These are phyloP conservation scores for Phaeolepiota aurea DNA, from an alignment of 768 basidiomycete genomes.

Conservation along the genomic window DNA sequence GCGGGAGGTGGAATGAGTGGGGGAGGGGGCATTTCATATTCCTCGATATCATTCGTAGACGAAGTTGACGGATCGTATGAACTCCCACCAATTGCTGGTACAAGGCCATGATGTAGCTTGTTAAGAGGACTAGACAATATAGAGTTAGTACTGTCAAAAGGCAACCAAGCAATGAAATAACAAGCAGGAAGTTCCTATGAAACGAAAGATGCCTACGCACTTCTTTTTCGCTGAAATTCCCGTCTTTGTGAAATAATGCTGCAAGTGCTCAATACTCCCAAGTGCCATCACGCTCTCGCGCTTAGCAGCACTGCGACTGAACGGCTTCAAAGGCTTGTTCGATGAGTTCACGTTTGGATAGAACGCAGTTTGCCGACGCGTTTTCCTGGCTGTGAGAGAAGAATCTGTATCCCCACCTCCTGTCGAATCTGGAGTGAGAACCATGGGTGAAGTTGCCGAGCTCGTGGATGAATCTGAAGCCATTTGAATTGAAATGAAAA, in stretches of 20 bases:
- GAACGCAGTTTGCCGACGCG: conserved; percentile 65
- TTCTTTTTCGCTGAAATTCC: conserved; percentile 66
- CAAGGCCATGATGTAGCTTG: conserved; percentile 53
- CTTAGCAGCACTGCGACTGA: conserved; percentile 86
- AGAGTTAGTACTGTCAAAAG: conserved; percentile 5
- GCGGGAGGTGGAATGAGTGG: conserved; percentile 44
- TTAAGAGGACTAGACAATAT: conserved; percentile 24
- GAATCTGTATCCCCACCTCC: conserved; percentile 21
- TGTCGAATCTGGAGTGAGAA: conserved; percentile 57
- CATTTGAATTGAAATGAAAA: too few relatives aligned
- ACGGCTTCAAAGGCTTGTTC: conserved; percentile 75
- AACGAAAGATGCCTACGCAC: conserved; percentile 32
- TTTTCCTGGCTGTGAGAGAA: conserved; percentile 29
- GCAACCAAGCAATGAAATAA: too few relatives aligned
- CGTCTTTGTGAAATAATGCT: conserved; percentile 90
- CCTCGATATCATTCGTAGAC: conserved; percentile 31
- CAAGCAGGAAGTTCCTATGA: not conserved
- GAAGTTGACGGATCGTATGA: conserved; percentile 33
- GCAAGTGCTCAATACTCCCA: conserved; percentile 94
- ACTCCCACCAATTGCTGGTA: conserved; percentile 68
- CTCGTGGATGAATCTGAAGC: conserved; percentile 28
- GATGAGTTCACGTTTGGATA: conserved; percentile 67
- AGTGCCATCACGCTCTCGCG: conserved; percentile 90
- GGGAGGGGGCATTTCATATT: conserved; percentile 65
- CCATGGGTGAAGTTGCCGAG: conserved; percentile 39